phyloP scores from a whole-genome alignment of 2,329 filamentous ascomycete genomes.

The Zalaria obscura region DNA sequence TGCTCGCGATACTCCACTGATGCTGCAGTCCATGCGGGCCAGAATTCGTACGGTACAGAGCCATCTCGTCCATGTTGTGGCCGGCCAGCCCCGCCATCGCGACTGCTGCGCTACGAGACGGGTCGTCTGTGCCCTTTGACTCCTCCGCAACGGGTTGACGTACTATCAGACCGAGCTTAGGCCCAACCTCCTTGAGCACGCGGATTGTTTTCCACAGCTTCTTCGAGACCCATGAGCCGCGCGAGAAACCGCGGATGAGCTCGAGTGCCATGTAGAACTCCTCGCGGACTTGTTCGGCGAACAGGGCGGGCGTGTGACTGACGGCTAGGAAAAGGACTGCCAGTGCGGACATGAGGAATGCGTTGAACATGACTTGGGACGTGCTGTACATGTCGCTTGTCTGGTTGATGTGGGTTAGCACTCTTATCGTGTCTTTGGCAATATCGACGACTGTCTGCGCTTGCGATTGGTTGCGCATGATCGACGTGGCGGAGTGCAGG shows the following conservation, averaged over 20 bases:
- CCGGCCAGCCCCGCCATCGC: slow-evolving; percentile 53
- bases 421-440: slow-evolving; percentile 62
- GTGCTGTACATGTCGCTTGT: slow-evolving; percentile 57
- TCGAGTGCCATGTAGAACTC: slow-evolving; percentile 72
- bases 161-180: slow-evolving; percentile 46
- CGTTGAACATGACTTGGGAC: slow-evolving; percentile 66
- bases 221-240: slow-evolving; percentile 57
- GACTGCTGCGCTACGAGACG: slow-evolving; percentile 47
- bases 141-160: slow-evolving; percentile 9
- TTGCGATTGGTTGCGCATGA: slow-evolving; percentile 58
- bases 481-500: slow-evolving; percentile 70
- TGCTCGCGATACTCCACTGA: slow-evolving; percentile 7
- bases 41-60: slow-evolving; percentile 25
- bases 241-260: slow-evolving; percentile 57
- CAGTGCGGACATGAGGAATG: slow-evolving; percentile 62
- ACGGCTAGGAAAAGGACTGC: slow-evolving; percentile 65
- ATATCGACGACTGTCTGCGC: slow-evolving; percentile 63
- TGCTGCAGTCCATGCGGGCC: slow-evolving; percentile 4
- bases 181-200: slow-evolving; percentile 57
- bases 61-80: slow-evolving; percentile 44
- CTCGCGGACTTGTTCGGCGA: slow-evolving; percentile 52
- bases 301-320: slow-evolving; percentile 58
- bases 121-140: slow-evolving; percentile 22
- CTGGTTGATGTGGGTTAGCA: slow-evolving; percentile 56
- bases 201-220: slow-evolving; percentile 60